A percentile compares a stretch with the other conserved stretches of the same genome.
These are phyloP conservation scores for Streptanthus diversifolius DNA, from an alignment of 345 rosid genomes.

Conservation along the genomic window DNA sequence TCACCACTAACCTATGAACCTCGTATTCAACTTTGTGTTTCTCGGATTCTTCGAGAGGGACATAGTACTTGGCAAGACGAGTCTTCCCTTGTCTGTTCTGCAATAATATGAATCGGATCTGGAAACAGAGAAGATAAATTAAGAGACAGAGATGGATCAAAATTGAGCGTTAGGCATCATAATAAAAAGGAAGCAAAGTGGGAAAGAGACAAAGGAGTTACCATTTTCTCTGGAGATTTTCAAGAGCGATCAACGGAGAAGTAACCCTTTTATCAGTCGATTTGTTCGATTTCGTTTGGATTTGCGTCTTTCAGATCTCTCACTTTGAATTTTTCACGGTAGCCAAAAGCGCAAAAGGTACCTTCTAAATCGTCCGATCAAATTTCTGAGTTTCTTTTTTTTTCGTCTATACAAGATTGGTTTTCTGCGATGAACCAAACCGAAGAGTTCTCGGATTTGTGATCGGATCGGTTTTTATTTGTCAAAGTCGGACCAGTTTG, in stretches of 20 bases:
- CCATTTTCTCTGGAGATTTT: slow-evolving; percentile 30
- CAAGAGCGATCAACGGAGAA: slow-evolving; percentile 6
- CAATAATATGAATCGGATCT: slow-evolving; percentile 97
- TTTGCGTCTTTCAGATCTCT: too few species aligned
- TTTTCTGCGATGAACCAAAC: too few species aligned
- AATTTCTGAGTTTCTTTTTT: too few species aligned
- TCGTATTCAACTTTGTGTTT: slow-evolving; percentile 98
- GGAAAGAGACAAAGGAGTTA: background rate
- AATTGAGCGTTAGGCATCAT: background rate
- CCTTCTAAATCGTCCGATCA: too few species aligned
- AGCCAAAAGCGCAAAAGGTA: too few species aligned
- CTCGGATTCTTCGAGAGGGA: slow-evolving; percentile 97
- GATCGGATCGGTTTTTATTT: too few species aligned
- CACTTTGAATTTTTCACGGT: too few species aligned
- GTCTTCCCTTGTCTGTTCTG: slow-evolving; percentile 99
- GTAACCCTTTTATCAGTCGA: background rate
- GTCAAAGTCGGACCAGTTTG: too few species aligned
- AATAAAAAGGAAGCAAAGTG: background rate
- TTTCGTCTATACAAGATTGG: too few species aligned
- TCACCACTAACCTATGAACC: slow-evolving; percentile 97
- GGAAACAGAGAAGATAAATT: slow-evolving; percentile 4
- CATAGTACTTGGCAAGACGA: slow-evolving; percentile 96
- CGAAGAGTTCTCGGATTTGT: too few species aligned
- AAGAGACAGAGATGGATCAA: background rate
- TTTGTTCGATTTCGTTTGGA: too few species aligned